These are phyloP conservation scores for Ustanciosporium gigantosporum DNA, from an alignment of 1,284 basidiomycete species.

Conservation along the genomic window DNA sequence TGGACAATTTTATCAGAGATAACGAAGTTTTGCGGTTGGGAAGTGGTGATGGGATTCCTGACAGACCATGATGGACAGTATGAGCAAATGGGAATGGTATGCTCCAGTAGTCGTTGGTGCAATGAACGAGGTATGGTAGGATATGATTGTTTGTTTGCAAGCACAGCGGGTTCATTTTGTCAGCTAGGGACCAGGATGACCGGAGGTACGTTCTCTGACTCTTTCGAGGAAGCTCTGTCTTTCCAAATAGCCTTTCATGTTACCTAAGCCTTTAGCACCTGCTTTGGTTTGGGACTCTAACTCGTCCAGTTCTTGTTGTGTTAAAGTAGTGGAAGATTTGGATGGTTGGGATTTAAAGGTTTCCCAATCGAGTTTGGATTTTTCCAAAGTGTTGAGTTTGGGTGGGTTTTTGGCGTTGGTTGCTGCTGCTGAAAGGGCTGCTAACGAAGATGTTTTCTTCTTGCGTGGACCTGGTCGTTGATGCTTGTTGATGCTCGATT, in stretches of 20 bases:
- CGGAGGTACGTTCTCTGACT: constrained; percentile 44
- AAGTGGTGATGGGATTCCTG: no score
- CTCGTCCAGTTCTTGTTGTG: constrained; percentile 49
- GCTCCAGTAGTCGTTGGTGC: no score
- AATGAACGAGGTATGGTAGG: no score
- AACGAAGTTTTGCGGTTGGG: no score
- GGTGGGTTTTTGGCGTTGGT: constrained; percentile 21
- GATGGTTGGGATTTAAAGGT: constrained; percentile 13
- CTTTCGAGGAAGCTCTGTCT: constrained; percentile 55
- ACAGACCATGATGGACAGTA: no score
- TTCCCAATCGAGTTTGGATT: constrained; percentile 58
- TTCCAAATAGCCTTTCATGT: constrained; percentile 58
- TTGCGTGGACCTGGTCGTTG: constrained; percentile 20
- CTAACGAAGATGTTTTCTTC: constrained; percentile 36
- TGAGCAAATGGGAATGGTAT: no score
- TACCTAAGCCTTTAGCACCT: constrained; percentile 49
- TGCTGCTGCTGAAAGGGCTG: constrained; percentile 30
- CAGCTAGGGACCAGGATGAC: no score
- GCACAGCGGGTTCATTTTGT: no score
- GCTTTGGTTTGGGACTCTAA: constrained; percentile 57
- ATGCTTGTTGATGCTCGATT: no score
- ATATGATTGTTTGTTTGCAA: no score
- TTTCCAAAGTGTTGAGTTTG: constrained; percentile 60
- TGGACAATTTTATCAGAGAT: no score
- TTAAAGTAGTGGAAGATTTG: constrained; percentile 13